Base-by-base conservation (phyloP, 164 flowering plant genomes). In the Vitis cinerea region DNA sequence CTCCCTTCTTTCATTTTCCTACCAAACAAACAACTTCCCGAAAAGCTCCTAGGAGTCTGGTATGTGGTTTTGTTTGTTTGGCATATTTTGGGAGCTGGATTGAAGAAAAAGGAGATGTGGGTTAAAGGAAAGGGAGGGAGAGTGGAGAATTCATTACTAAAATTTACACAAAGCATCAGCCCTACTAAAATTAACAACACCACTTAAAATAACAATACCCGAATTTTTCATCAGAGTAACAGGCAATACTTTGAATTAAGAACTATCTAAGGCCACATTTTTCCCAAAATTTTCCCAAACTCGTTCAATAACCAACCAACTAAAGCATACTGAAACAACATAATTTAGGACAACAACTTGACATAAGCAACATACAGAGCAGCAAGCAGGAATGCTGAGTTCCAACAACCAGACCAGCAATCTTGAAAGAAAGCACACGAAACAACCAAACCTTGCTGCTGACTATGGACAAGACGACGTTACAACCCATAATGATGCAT, bases 371-470 rank as follows among this genome's bases (percentile, higher is more conserved):
- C 69, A 78, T 63, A 66, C 65, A 72, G 59, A 61, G 72, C 64
- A 52, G 66, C 79, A 59, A 72, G 59, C 52, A 59, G 72, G 52
- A 53, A 59, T 49, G 69, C 64, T 57, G 65, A 69, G 74, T 61
- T 51, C 65, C 47, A 64, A 59, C 30, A 56, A 67, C 59, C 64
- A 60, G 69, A 77, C 72, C 69, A 75, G 77, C 75, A 79, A 73
- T 65, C 71, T 66, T 37, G 19, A 64, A 74, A 77, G 66, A 78
- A 74, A 63, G 71, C 82, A 71, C 61, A 73, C 72, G 56, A 54
- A 68, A 61, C 65, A 66, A 65, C 60, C 63, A 61, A 71, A 70
- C 61, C 54, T 61, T 68, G 61, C 71, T 60, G 72, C 74, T 63
- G 63, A 73, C 64, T 65, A 71, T 56, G 59, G 71, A 74, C 76